Percentiles rank a stretch among this genome's conserved stretches.
Evolutionary conservation across 2,329 filamentous ascomycete genomes (phyloP).

Genomic region (Huntiella abstrusa): DNA sequence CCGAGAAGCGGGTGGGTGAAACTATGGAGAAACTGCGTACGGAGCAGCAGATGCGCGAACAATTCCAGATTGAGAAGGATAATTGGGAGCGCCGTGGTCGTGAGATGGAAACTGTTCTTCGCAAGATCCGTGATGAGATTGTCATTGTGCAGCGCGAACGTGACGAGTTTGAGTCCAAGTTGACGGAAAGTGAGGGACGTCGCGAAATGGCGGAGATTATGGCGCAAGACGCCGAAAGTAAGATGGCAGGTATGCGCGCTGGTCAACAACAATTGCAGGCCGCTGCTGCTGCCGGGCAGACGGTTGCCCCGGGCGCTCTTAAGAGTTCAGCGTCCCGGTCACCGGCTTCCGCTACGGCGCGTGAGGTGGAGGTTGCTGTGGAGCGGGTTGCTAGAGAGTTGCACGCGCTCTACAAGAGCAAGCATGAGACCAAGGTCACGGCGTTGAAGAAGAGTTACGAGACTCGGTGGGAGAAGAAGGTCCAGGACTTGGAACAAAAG

Average conservation of each 20-base stretch:
- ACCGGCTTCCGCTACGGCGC: conserved; percentile 20
- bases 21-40: conserved; percentile 69
- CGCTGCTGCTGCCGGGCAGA: conserved; percentile 22
- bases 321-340: conserved; percentile 19
- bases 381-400: conserved; percentile 89
- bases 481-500: conserved; percentile 55
- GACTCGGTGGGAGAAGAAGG: conserved; percentile 72
- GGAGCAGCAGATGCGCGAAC: conserved; percentile 49
- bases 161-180: conserved; percentile 55
- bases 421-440: conserved; percentile 90
- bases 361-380: conserved; percentile 66
- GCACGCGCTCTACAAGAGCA: conserved; percentile 84
- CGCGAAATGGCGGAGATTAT: conserved; percentile 56
- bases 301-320: conserved; percentile 7
- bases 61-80: conserved; percentile 54
- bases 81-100: conserved; percentile 70
- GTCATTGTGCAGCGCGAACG: conserved; percentile 59
- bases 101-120: conserved; percentile 69
- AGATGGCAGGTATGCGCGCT: conserved; percentile 54
- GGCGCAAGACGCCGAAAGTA: conserved; percentile 57
- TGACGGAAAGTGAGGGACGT: conserved; percentile 60
- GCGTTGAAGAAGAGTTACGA: conserved; percentile 78
- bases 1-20: conserved; percentile 79
- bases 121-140: conserved; percentile 66
- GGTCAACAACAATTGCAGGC: conserved; percentile 24